Percentiles rank a stretch among this genome's conserved stretches.
phyloP scores from a whole-genome alignment of 768 basidiomycete species.

The Psilocybe cyanescens region DNA sequence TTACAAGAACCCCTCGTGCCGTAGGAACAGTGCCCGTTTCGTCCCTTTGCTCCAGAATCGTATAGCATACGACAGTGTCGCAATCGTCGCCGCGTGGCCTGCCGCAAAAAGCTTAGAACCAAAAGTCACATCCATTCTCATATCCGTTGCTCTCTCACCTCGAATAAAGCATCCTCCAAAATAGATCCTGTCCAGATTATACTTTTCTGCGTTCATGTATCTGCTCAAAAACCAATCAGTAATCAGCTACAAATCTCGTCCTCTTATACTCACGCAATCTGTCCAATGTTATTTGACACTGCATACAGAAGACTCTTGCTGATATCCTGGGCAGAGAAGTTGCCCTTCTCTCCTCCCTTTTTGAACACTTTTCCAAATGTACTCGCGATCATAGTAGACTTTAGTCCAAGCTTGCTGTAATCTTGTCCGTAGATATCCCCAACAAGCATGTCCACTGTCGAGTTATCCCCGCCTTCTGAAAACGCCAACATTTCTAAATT shows the following conservation, averaged over 20 bases:
- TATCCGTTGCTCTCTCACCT: constrained; percentile 51
- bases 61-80: constrained; percentile 97
- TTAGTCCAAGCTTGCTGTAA: constrained; percentile 92
- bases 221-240: constrained; percentile 41
- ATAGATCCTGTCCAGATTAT: constrained; percentile 94
- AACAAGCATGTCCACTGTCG: constrained; percentile 96
- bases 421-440: constrained; percentile 99
- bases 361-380: constrained; percentile 99
- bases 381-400: constrained; percentile 97
- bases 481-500: constrained; percentile 90
- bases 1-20: constrained; percentile 97
- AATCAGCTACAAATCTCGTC: neutral
- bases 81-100: constrained; percentile 98
- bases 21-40: constrained; percentile 93
- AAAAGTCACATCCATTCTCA: neutral
- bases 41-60: constrained; percentile 99
- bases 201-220: constrained; percentile 99
- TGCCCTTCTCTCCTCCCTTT: constrained; percentile 81
- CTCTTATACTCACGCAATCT: constrained; percentile 90
- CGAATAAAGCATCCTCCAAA: constrained; percentile 99
- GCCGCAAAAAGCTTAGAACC: constrained; percentile 20
- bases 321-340: constrained; percentile 91
- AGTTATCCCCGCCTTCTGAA: constrained; percentile 93
- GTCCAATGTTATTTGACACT: constrained; percentile 98
- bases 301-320: constrained; percentile 94